Evolutionary conservation across 495 filamentous ascomycete genomes (phyloP).

Genomic region (Astrocystis sublimbata): DNA sequence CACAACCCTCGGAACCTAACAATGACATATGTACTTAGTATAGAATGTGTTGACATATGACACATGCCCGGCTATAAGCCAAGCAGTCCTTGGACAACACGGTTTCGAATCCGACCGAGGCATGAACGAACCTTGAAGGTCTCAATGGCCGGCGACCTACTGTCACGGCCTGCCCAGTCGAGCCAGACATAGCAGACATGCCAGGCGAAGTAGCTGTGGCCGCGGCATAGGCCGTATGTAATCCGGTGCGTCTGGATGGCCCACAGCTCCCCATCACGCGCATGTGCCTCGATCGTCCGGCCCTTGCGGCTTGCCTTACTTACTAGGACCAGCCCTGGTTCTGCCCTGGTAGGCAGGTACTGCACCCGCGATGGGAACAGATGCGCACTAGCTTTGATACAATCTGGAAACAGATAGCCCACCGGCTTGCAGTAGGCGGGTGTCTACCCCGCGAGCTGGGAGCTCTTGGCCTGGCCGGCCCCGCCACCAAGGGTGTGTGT

Average conservation of each 20-base stretch:
- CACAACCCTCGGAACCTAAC: constrained; percentile 10
- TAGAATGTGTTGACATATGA: not conserved
- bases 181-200: too few relatives aligned
- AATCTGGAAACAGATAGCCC: not conserved
- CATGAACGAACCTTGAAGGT: too few relatives aligned
- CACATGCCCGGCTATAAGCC: not conserved
- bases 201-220: constrained; percentile 1
- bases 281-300: not conserved
- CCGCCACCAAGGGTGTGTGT: too few relatives aligned
- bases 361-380: not conserved
- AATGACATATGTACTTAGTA: too few relatives aligned
- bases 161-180: too few relatives aligned
- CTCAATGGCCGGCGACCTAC: too few relatives aligned
- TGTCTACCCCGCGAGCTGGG: not conserved
- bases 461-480: not conserved
- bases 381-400: constrained; percentile 4
- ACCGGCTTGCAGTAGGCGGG: not conserved
- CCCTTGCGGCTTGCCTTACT: not conserved
- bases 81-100: constrained; percentile 6
- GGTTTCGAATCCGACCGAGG: too few relatives aligned
- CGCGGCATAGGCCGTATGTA: not conserved
- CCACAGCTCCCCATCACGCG: constrained; percentile 4
- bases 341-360: not conserved
- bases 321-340: not conserved
- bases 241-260: constrained; percentile 6